phyloP scores from a whole-genome alignment of 371 early-diverging fungal species.

The Sporodiniella umbellata region DNA sequence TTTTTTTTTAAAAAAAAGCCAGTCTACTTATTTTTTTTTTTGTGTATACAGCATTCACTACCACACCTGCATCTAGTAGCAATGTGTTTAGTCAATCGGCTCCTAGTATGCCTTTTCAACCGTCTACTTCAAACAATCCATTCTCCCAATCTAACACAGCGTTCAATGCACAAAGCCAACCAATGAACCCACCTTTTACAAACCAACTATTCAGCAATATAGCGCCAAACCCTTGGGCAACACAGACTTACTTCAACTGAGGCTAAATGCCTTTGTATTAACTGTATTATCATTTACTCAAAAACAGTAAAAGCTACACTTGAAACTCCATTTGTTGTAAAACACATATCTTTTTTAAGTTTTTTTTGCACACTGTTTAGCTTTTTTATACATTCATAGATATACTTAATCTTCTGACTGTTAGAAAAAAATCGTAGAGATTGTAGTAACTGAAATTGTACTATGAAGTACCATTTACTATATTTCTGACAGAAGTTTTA shows the following conservation, averaged over 20 bases:
- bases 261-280: too few species aligned
- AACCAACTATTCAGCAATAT: not conserved
- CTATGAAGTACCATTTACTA: too few species aligned
- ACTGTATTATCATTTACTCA: too few species aligned
- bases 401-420: too few species aligned
- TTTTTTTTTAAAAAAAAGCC: not conserved
- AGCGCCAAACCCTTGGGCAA: not conserved
- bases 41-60: not conserved
- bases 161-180: not conserved
- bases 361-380: too few species aligned
- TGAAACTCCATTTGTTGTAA: too few species aligned
- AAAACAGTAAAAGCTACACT: too few species aligned
- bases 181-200: not conserved
- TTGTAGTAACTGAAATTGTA: too few species aligned
- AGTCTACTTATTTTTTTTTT: not conserved
- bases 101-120: not conserved
- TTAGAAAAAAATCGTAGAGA: too few species aligned
- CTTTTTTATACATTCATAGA: too few species aligned
- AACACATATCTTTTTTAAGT: too few species aligned
- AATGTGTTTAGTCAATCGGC: not conserved
- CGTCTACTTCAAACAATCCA: not conserved
- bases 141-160: not conserved
- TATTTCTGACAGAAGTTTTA: too few species aligned
- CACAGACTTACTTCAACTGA: not conserved
- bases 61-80: not conserved